phyloP scores from a whole-genome alignment of 139 green algal genomes.

The Picochlorum sp. region DNA sequence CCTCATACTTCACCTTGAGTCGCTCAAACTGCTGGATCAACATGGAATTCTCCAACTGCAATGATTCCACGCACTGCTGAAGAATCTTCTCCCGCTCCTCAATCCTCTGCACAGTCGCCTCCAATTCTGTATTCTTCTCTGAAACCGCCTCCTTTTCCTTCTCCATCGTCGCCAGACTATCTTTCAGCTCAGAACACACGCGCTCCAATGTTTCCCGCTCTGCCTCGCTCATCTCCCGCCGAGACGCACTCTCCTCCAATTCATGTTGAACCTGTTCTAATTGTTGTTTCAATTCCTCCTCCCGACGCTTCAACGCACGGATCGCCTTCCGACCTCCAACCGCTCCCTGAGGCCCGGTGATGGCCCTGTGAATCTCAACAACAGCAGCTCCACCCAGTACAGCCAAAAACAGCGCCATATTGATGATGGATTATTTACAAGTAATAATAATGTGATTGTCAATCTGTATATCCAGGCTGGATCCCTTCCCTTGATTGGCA shows the following conservation, averaged over 20 bases:
- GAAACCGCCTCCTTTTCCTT: constrained; percentile 10
- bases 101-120: constrained; percentile 4
- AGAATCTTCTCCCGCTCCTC: constrained; percentile 20
- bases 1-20: constrained; percentile 21
- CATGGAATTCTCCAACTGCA: constrained; percentile 26
- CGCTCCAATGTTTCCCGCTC: constrained; percentile 19
- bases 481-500: too few species aligned
- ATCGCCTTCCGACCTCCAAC: constrained; percentile 11
- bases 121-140: constrained; percentile 24
- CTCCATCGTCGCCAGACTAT: constrained; percentile 4
- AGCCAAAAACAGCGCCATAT: constrained; percentile 2
- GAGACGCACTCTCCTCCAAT: constrained; percentile 7
- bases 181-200: constrained; percentile 7
- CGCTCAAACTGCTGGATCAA: constrained; percentile 28
- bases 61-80: constrained; percentile 16
- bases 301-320: constrained; percentile 8
- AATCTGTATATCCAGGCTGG: not conserved
- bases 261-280: constrained; percentile 26
- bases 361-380: constrained; percentile 25
- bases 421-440: not conserved
- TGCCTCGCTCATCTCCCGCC: constrained; percentile 14
- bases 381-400: constrained; percentile 22
- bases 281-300: constrained; percentile 18
- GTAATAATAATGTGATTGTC: not conserved
- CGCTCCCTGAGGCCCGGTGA: constrained; percentile 8